Evolutionary conservation across 768 basidiomycete genomes (phyloP).

Genomic region (Mycena pura): DNA sequence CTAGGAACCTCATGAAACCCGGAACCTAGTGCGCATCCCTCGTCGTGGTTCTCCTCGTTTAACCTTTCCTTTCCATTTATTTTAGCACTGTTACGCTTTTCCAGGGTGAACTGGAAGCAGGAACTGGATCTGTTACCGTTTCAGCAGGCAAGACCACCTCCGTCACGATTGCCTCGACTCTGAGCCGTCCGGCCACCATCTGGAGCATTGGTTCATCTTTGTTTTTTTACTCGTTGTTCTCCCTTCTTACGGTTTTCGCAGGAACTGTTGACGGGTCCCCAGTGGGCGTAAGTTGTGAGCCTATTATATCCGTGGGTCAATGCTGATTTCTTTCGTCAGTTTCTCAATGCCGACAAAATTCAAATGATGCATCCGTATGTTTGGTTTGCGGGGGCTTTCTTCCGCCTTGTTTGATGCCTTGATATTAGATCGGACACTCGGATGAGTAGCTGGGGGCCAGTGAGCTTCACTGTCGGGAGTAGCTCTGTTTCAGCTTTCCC

Average conservation of each 20-base stretch:
- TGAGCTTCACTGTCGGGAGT: conserved; percentile 52
- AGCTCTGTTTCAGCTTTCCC: conserved; percentile 49
- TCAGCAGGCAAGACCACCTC: conserved; percentile 46
- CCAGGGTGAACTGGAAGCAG: conserved; percentile 53
- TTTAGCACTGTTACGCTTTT: conserved; percentile 46
- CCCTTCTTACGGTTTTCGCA: conserved; percentile 16
- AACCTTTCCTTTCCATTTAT: not conserved
- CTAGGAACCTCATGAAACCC: conserved; percentile 53
- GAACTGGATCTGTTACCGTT: conserved; percentile 49
- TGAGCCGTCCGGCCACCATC: conserved; percentile 44
- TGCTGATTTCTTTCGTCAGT: conserved; percentile 14
- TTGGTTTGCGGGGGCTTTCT: not conserved
- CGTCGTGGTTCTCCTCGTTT: not conserved
- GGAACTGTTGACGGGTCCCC: conserved; percentile 55
- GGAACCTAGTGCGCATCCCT: conserved; percentile 43
- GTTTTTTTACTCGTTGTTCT: not conserved
- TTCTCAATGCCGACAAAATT: conserved; percentile 58
- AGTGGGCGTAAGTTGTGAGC: conserved; percentile 37
- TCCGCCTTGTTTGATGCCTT: not conserved
- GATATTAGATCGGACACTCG: conserved; percentile 48
- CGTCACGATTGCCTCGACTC: conserved; percentile 37
- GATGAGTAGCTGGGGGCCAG: conserved; percentile 54
- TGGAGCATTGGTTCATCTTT: conserved; percentile 49
- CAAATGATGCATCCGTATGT: conserved; percentile 56
- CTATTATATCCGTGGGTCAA: not conserved